A percentile compares a stretch with the other conserved stretches of the same genome.
phyloP scores from a whole-genome alignment of 2,329 filamentous ascomycete genomes.

The Aplosporella prunicola region DNA sequence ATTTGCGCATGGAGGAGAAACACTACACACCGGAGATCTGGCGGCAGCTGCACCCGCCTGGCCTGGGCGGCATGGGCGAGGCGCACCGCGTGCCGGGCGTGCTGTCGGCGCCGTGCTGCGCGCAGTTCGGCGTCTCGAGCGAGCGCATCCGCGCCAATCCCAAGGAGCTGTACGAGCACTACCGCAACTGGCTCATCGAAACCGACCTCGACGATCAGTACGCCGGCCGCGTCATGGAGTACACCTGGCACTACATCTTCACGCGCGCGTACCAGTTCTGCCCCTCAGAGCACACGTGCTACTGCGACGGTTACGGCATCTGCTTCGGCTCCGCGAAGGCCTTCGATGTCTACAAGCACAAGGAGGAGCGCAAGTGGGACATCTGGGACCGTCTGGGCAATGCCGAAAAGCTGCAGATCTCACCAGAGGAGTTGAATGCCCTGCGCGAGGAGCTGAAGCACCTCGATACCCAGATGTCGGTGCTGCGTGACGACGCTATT shows the following conservation, averaged over 20 bases:
- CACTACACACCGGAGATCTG: slow-evolving; percentile 25
- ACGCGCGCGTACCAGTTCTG: slow-evolving; percentile 30
- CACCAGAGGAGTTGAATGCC: slow-evolving; percentile 14
- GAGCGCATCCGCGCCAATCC: slow-evolving; percentile 41
- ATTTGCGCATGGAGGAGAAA: slow-evolving; percentile 31
- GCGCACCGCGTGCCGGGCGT: slow-evolving; percentile 20
- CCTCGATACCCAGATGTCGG: slow-evolving; percentile 22
- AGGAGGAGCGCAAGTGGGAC: slow-evolving; percentile 27
- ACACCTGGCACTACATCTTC: slow-evolving; percentile 34
- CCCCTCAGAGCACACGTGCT: slow-evolving; percentile 37
- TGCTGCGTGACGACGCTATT: slow-evolving; percentile 21
- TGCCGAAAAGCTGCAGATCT: slow-evolving; percentile 1
- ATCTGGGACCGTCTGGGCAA: slow-evolving; percentile 29
- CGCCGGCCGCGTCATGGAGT: slow-evolving; percentile 30
- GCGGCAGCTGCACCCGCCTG: slow-evolving; percentile 32
- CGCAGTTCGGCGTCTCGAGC: slow-evolving; percentile 45
- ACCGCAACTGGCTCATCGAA: slow-evolving; percentile 43
- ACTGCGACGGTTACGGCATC: slow-evolving; percentile 55
- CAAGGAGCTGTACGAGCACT: slow-evolving; percentile 41
- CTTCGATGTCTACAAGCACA: slow-evolving; percentile 18
- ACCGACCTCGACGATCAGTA: slow-evolving; percentile 29
- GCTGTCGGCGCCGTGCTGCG: slow-evolving; percentile 43
- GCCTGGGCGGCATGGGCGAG: slow-evolving; percentile 8
- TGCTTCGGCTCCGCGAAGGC: slow-evolving; percentile 46
- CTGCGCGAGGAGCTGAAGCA: slow-evolving; percentile 17